phyloP scores from a whole-genome alignment of 768 basidiomycete species.

The Pisolithus tinctorius region DNA sequence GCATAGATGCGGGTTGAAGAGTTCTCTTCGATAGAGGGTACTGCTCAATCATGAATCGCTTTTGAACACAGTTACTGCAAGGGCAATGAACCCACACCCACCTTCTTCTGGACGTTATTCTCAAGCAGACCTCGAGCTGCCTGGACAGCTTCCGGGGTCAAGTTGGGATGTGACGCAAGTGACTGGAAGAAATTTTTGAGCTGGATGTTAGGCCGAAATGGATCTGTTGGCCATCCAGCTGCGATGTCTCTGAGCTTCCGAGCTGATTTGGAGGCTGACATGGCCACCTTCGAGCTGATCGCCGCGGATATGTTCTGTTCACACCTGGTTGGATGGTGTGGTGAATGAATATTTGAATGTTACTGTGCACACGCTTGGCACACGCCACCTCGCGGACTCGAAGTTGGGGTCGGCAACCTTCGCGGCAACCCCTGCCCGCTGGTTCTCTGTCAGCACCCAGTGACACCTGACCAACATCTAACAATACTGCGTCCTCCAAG shows the following conservation, averaged over 20 bases:
- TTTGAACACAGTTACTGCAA: no score
- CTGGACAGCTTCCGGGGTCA: constrained; percentile 54
- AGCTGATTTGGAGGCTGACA: constrained; percentile 33
- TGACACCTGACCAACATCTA: no score
- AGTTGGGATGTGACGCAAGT: constrained; percentile 59
- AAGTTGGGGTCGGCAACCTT: no score
- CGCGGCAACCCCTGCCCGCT: no score
- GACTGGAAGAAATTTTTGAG: constrained; percentile 58
- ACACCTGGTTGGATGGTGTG: no score
- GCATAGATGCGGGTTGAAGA: constrained; percentile 63
- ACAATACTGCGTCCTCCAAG: no score
- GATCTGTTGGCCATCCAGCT: constrained; percentile 60
- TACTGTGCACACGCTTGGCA: no score
- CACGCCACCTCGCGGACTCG: no score
- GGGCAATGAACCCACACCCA: constrained; percentile 19
- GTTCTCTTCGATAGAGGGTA: constrained; percentile 60
- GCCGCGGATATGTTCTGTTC: no score
- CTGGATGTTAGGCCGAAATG: constrained; percentile 73
- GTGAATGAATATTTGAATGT: no score
- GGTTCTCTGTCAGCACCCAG: no score
- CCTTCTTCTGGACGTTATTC: constrained; percentile 54
- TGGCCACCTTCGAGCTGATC: neutral
- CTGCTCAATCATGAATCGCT: constrained; percentile 29
- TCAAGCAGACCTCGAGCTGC: constrained; percentile 51
- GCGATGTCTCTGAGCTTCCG: constrained; percentile 52